Base-by-base conservation (phyloP, 1,284 basidiomycete genomes). In the Omphalotus olearius region DNA sequence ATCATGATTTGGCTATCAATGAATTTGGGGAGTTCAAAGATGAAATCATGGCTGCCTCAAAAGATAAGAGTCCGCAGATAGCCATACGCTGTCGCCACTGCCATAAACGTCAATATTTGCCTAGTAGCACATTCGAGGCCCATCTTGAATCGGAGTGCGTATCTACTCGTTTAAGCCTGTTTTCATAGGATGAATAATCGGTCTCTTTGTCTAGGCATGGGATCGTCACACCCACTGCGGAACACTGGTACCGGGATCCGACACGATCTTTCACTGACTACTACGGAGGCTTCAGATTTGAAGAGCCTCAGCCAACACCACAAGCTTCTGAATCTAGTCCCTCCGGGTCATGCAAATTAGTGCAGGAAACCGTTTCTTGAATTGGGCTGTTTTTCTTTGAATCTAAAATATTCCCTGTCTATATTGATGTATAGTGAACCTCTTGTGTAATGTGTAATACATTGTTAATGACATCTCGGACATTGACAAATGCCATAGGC, bases 401-500 rank as follows among this genome's bases (percentile, higher is more conserved):
- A n/a, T n/a, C n/a, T n/a, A 23, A 23, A 23, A 5, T 23, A 23
- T 3, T 23, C 23, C 23, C 3, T 23, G 23, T 3, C 23, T 23
- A 23, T 23, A n/a, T 23, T 2, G 2, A 23, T 23, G 5, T 23
- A 23, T 23, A 23, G 5, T 23, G 23, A 23, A 3, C 5, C 3
- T 23, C 5, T 23, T 5, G 23, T 23, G 23, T 23, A 23, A 23
- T 23, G 23, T 23, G 23, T 23, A 23, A 23, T 23, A 23, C 23
- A 23, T 23, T 23, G 23, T 23, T 3, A 23, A 23, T 23, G n/a
- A 23, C 23, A 23, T 3, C 3, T 23, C 23, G 23, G 5, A 23
- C 23, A 23, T 23, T 23, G 77, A 47, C 78, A 79, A 0, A 72
- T 26, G 0, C 58, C 77, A 44, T 79, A 79, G 0, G 70, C 68